Conservation (phyloP, 1,284 basidiomycete genomes). For the Rhodofomes roseus region DNA sequence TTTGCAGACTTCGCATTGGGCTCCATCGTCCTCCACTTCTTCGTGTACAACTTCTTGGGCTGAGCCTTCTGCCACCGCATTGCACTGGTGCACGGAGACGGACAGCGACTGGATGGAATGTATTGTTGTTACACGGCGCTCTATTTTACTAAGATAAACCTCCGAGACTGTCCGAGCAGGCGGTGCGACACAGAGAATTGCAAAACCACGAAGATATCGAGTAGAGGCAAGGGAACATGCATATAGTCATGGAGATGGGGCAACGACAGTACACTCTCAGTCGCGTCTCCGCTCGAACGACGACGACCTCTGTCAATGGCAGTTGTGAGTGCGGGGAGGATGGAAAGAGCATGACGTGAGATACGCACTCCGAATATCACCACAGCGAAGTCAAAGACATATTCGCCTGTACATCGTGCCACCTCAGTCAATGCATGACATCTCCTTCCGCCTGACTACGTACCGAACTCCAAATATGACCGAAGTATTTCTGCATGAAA, state of each 20-base stretch:
- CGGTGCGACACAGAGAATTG: not conserved
- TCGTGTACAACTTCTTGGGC: conserved; percentile 96
- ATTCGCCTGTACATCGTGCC: conserved; percentile 53
- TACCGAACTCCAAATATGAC: conserved; percentile 77
- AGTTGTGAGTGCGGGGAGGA: conserved; percentile 13
- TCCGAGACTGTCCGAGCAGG: not conserved
- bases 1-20: conserved; percentile 96
- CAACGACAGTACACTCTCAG: not conserved
- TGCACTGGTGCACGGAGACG: not conserved
- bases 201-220: not conserved
- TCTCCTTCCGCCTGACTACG: conserved; percentile 18
- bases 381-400: conserved; percentile 77
- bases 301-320: conserved; percentile 51
- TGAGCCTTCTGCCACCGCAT: conserved; percentile 28
- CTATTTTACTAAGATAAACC: not conserved
- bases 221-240: not conserved
- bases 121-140: conserved; percentile 22
- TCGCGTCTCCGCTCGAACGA: conserved; percentile 63
- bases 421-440: not conserved
- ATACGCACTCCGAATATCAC: conserved; percentile 71
- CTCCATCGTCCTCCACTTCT: conserved; percentile 95
- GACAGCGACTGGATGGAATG: not conserved
- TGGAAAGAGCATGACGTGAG: not conserved
- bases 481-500: conserved; percentile 56
- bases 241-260: not conserved